These are phyloP conservation scores for Naganishia onofrii DNA, from an alignment of 768 basidiomycete species.

Conservation along the genomic window DNA sequence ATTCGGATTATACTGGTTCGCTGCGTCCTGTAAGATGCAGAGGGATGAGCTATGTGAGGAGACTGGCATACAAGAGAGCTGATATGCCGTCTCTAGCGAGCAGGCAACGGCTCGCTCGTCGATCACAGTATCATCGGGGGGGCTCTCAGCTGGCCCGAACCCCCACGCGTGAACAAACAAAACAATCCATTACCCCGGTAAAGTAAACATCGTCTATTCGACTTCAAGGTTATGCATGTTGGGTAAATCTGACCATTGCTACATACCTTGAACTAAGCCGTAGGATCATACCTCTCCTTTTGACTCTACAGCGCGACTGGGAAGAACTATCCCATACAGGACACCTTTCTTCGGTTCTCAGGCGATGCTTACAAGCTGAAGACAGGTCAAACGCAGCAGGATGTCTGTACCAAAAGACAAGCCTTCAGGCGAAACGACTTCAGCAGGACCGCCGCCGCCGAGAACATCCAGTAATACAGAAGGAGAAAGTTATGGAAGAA, in stretches of 20 bases:
- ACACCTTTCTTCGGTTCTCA: neutral
- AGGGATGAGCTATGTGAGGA: too few species aligned
- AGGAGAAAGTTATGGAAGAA: slow-evolving; percentile 39
- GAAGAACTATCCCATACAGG: neutral
- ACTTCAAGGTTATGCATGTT: neutral
- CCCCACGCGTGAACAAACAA: slow-evolving; percentile 1
- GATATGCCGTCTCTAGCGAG: too few species aligned
- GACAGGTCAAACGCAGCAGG: neutral
- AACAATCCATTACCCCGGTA: neutral
- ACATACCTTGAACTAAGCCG: too few species aligned
- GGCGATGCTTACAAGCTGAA: neutral
- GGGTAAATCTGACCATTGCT: neutral
- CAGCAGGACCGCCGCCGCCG: neutral
- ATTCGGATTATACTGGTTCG: too few species aligned
- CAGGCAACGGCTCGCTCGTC: too few species aligned
- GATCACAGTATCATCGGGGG: too few species aligned
- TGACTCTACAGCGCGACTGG: neutral
- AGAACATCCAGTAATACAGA: neutral
- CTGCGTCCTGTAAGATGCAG: too few species aligned
- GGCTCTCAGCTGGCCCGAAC: neutral
- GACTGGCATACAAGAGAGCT: too few species aligned
- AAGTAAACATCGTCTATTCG: neutral
- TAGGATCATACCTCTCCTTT: too few species aligned
- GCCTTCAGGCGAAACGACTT: neutral
- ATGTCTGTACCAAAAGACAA: slow-evolving; percentile 11